Evolutionary conservation across 2,329 filamentous ascomycete genomes (phyloP).

Genomic region (Botrytis aclada): DNA sequence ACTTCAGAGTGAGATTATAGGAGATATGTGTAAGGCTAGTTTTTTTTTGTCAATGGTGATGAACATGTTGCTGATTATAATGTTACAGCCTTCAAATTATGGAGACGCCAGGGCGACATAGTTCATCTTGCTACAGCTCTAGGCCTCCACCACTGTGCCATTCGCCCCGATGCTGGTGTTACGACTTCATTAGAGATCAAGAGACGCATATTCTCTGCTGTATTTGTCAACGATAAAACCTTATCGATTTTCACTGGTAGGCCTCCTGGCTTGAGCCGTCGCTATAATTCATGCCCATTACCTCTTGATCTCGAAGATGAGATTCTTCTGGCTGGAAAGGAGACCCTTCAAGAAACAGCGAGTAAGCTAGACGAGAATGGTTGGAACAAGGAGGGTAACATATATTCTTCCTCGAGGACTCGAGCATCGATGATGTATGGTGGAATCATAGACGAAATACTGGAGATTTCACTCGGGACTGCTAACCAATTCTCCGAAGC

Average conservation of each 20-base stretch:
- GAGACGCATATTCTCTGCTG: not conserved
- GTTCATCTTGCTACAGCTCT: slow-evolving; percentile 33
- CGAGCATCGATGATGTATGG: slow-evolving; percentile 49
- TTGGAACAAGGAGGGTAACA: slow-evolving; percentile 48
- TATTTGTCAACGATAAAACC: not conserved
- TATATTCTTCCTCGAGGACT: slow-evolving; percentile 46
- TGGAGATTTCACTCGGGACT: slow-evolving; percentile 49
- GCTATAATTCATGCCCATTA: slow-evolving; percentile 51
- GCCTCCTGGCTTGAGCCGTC: not conserved
- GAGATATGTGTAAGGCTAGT: slow-evolving; percentile 35
- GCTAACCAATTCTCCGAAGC: not conserved
- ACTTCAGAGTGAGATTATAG: slow-evolving; percentile 41
- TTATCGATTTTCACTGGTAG: not conserved
- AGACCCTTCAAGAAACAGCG: slow-evolving; percentile 42
- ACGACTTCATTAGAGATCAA: not conserved
- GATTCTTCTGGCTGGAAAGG: slow-evolving; percentile 44
- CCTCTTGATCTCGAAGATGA: slow-evolving; percentile 54
- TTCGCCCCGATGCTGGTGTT: not conserved
- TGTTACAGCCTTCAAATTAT: slow-evolving; percentile 35
- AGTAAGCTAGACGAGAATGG: slow-evolving; percentile 47
- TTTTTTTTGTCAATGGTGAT: not conserved
- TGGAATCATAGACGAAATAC: slow-evolving; percentile 54
- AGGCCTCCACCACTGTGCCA: not conserved
- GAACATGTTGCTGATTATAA: not conserved
- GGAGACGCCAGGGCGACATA: slow-evolving; percentile 41